Conservation (phyloP, 1,284 basidiomycete genomes). For the Ganoderma meredithae region DNA sequence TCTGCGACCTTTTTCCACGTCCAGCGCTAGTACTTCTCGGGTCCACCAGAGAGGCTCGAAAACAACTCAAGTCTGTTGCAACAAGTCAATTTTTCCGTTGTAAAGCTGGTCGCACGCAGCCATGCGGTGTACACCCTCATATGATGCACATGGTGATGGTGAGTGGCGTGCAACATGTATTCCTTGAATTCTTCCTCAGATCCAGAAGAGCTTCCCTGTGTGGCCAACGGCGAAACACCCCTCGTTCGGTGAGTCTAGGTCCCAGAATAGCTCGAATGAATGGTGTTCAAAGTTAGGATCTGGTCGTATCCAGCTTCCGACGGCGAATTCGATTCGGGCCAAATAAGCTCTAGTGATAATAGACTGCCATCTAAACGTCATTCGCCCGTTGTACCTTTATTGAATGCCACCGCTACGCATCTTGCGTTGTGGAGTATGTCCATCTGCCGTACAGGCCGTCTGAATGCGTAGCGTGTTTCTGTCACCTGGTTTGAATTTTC, state of each 20-base stretch:
- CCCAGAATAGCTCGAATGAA: constrained; percentile 17
- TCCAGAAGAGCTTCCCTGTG: no score
- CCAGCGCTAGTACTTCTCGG: neutral
- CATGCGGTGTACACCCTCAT: neutral
- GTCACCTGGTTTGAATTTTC: neutral
- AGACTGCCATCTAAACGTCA: constrained; percentile 10
- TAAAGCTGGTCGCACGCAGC: neutral
- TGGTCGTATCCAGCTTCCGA: neutral
- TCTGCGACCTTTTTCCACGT: no score
- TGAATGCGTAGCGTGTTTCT: neutral
- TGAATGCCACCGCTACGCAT: neutral
- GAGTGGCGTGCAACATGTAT: neutral
- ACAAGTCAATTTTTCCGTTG: neutral
- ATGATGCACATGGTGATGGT: neutral
- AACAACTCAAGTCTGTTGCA: neutral
- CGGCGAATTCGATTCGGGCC: neutral
- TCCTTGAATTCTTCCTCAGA: constrained; percentile 7
- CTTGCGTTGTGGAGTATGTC: neutral
- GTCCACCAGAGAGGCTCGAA: neutral
- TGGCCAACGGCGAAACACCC: neutral
- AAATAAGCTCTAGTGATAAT: neutral
- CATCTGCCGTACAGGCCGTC: neutral
- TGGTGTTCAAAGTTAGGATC: neutral
- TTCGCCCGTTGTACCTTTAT: neutral
- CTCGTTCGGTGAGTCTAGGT: neutral